phyloP scores from a whole-genome alignment of 305 asterid species.

The Fraxinus velutina region DNA sequence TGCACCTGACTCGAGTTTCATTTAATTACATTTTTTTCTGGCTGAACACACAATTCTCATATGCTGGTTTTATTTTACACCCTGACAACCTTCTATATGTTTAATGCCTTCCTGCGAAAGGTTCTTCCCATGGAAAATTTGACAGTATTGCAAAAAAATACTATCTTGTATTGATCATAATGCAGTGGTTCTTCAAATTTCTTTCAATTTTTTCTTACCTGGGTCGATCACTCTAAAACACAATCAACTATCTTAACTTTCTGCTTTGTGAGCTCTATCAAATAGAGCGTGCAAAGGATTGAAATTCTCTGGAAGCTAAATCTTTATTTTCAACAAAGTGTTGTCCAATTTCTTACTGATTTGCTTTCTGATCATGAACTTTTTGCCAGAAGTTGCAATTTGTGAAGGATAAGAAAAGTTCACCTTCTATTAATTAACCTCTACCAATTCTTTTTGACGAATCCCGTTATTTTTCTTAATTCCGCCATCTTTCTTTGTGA shows the following conservation, averaged over 20 bases:
- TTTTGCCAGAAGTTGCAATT: background rate
- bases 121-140: background rate
- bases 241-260: background rate
- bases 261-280: background rate
- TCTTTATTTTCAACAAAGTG: background rate
- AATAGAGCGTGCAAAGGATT: background rate
- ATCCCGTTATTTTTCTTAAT: background rate
- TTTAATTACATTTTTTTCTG: background rate
- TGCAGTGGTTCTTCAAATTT: background rate
- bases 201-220: background rate
- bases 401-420: background rate
- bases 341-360: background rate
- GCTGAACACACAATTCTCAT: background rate
- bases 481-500: background rate
- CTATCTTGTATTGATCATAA: background rate
- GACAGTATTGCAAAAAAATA: background rate
- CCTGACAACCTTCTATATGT: background rate
- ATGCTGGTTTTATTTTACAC: background rate
- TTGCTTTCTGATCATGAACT: background rate
- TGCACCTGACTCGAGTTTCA: constrained; percentile 4
- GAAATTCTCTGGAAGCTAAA: background rate
- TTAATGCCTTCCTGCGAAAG: background rate
- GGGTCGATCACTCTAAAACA: background rate
- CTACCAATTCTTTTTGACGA: background rate
- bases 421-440: background rate